A percentile compares a stretch with the other conserved stretches of the same genome.
Conservation (phyloP, 139 green algal species). For the Picochlorum sp. region DNA sequence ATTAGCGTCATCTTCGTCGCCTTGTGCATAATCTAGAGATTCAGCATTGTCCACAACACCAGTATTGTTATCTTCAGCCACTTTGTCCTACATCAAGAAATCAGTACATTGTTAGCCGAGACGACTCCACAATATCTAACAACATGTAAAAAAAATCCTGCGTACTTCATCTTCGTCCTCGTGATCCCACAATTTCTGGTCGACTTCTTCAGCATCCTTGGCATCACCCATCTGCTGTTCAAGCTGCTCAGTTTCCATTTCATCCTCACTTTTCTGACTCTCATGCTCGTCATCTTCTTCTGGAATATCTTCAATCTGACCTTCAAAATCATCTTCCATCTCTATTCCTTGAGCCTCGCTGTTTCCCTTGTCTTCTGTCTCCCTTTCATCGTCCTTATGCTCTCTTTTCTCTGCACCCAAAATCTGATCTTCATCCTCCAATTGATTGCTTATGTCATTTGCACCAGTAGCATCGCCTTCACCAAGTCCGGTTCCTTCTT, state of each 20-base stretch:
- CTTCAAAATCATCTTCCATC: slow-evolving; percentile 97
- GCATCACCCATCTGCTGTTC: slow-evolving; percentile 73
- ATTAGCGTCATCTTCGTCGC: slow-evolving; percentile 14
- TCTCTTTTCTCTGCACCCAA: slow-evolving; percentile 69
- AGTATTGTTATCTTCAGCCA: too few relatives aligned
- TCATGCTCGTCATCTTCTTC: slow-evolving; percentile 52
- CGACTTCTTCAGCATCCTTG: slow-evolving; percentile 62
- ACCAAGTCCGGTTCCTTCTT: slow-evolving; percentile 76
- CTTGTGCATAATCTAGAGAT: neutral
- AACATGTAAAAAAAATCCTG: neutral
- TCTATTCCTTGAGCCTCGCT: slow-evolving; percentile 64
- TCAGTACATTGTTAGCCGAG: slow-evolving; percentile 4
- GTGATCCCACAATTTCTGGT: slow-evolving; percentile 87
- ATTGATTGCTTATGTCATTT: slow-evolving; percentile 87
- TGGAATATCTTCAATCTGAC: slow-evolving; percentile 61
- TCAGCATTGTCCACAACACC: neutral
- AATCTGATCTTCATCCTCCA: slow-evolving; percentile 90
- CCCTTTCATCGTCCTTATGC: slow-evolving; percentile 31
- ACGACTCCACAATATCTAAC: slow-evolving; percentile 9
- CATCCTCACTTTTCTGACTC: slow-evolving; percentile 40
- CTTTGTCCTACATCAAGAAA: slow-evolving; percentile 7
- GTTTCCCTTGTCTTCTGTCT: slow-evolving; percentile 32
- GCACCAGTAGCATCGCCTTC: slow-evolving; percentile 58
- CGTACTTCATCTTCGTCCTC: slow-evolving; percentile 38
- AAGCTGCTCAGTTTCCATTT: slow-evolving; percentile 29